Evolutionary conservation across 805 yeast genomes (phyloP).

Genomic region (Jamesozyma hellenica): DNA sequence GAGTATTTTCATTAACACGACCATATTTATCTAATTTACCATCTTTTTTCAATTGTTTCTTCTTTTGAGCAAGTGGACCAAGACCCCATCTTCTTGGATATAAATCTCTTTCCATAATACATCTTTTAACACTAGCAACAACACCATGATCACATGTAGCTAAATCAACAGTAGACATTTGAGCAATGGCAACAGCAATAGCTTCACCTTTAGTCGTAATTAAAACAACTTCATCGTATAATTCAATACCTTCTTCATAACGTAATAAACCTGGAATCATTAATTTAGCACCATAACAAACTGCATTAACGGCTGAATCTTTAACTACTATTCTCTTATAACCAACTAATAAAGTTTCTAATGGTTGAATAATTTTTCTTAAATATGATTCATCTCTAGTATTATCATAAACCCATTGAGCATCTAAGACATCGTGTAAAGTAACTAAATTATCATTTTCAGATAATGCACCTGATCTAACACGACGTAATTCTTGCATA

Average conservation of each 20-base stretch:
- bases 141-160: constrained; percentile 97
- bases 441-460: constrained; percentile 91
- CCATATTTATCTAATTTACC: constrained; percentile 97
- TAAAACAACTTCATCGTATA: constrained; percentile 93
- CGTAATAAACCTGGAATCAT: constrained; percentile 98
- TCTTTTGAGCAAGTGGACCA: constrained; percentile 97
- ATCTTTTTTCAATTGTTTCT: constrained; percentile 94
- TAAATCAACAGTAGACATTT: constrained; percentile 95
- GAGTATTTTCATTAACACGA: constrained; percentile 86
- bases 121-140: constrained; percentile 96
- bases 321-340: constrained; percentile 94
- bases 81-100: constrained; percentile 99
- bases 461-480: constrained; percentile 89
- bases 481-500: constrained; percentile 99
- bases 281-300: constrained; percentile 96
- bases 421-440: constrained; percentile 93
- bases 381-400: constrained; percentile 93
- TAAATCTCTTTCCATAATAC: constrained; percentile 98
- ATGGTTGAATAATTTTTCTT: constrained; percentile 87
- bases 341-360: constrained; percentile 86
- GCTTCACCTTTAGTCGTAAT: constrained; percentile 99
- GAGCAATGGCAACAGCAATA: constrained; percentile 95
- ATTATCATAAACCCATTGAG: constrained; percentile 96
- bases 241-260: constrained; percentile 94
- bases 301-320: constrained; percentile 94